Conservation (phyloP, 441 rosid species). For the Mallotus japonicus region DNA sequence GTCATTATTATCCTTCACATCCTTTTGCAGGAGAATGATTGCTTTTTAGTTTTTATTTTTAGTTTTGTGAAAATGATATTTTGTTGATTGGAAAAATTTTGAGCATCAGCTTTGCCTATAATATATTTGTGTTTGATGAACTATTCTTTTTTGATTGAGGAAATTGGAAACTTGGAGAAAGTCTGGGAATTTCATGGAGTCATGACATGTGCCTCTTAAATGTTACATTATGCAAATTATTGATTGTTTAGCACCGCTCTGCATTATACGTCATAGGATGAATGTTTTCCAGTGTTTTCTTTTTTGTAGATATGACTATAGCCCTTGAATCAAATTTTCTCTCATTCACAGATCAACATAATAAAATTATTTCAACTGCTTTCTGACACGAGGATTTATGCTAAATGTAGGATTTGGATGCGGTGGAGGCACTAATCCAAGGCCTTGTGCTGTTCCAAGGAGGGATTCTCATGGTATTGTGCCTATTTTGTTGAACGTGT, state of each 20-base stretch:
- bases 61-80: neutral
- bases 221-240: neutral
- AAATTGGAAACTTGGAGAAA: neutral
- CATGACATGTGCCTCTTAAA: neutral
- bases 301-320: neutral
- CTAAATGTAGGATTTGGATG: slow-evolving; percentile 84
- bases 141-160: no score
- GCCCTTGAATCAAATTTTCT: neutral
- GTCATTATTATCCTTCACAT: slow-evolving; percentile 25
- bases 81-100: neutral
- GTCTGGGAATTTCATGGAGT: neutral
- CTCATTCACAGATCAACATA: no score
- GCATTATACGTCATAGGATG: no score
- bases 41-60: neutral
- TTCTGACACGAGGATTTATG: neutral
- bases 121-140: neutral
- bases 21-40: neutral
- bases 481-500: neutral
- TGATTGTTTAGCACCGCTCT: neutral
- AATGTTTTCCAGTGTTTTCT: neutral
- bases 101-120: neutral
- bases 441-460: slow-evolving; percentile 98
- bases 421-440: slow-evolving; percentile 97
- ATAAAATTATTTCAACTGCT: neutral
- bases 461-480: slow-evolving; percentile 86